Percentiles rank a stretch among this genome's conserved stretches.
Evolutionary conservation across 345 rosid genomes (phyloP).

Genomic region (Eucalyptus marginata): DNA sequence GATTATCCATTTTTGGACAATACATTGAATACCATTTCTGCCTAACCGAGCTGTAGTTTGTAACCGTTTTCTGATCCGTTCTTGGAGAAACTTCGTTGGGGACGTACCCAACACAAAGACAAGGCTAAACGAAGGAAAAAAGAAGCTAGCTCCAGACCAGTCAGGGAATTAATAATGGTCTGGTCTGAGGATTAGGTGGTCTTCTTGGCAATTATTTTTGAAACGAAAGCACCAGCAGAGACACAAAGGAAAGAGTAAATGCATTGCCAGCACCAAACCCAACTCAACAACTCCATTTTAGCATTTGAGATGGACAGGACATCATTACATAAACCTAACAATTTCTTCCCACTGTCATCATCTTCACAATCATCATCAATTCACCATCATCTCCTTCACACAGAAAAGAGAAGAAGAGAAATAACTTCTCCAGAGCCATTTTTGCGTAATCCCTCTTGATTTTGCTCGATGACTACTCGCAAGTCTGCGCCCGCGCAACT

Average conservation of each 20-base stretch:
- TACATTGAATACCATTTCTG: background rate
- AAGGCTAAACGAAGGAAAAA: background rate
- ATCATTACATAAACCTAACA: background rate
- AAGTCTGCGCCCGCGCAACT: background rate
- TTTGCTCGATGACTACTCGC: conserved; percentile 10
- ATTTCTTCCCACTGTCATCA: background rate
- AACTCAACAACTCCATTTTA: background rate
- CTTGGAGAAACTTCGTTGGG: background rate
- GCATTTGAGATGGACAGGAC: background rate
- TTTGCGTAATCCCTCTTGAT: background rate
- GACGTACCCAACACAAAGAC: background rate
- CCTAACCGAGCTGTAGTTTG: background rate
- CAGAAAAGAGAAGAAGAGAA: background rate
- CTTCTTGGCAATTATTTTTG: background rate
- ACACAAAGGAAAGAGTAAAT: background rate
- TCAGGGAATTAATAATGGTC: background rate
- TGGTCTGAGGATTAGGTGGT: background rate
- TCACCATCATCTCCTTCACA: background rate
- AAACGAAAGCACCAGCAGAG: background rate
- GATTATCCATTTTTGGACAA: background rate
- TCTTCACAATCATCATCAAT: background rate
- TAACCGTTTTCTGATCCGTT: background rate
- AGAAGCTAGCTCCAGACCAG: background rate
- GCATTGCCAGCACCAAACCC: background rate
- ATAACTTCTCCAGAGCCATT: background rate